phyloP scores from a whole-genome alignment of 257 asterid species.

The Handroanthus guayacan region DNA sequence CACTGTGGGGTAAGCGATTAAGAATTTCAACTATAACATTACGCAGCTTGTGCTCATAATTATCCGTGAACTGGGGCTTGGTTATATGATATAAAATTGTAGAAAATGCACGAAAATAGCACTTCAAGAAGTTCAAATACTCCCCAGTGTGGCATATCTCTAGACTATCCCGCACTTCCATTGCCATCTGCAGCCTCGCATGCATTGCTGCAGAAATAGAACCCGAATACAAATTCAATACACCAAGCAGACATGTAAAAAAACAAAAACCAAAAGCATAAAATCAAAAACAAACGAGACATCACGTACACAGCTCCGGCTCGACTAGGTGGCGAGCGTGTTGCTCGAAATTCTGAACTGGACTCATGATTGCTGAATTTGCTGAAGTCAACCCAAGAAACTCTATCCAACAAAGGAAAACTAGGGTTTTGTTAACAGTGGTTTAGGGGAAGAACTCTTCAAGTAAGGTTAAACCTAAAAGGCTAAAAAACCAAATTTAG shows the following conservation, averaged over 20 bases:
- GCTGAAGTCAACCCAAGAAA: slow-evolving; percentile 26
- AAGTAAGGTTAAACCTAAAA: not conserved
- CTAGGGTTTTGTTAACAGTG: slow-evolving; percentile 37
- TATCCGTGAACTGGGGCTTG: slow-evolving; percentile 88
- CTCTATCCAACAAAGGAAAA: not conserved
- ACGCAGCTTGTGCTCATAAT: slow-evolving; percentile 92
- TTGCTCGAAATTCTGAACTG: slow-evolving; percentile 94
- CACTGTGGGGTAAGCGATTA: slow-evolving; percentile 97
- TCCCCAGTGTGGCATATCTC: slow-evolving; percentile 99
- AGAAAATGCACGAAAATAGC: slow-evolving; percentile 94
- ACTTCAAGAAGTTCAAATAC: slow-evolving; percentile 86
- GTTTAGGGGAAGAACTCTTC: slow-evolving; percentile 3
- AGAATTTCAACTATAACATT: slow-evolving; percentile 89
- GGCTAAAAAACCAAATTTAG: slow-evolving; percentile 14
- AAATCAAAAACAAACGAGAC: not conserved
- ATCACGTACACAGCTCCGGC: slow-evolving; percentile 68
- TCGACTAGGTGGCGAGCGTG: slow-evolving; percentile 86
- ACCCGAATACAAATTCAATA: slow-evolving; percentile 19
- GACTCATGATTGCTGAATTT: slow-evolving; percentile 65
- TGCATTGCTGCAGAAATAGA: slow-evolving; percentile 69
- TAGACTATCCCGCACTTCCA: slow-evolving; percentile 98
- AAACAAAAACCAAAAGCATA: not conserved
- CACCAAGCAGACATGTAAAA: slow-evolving; percentile 7
- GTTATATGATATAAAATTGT: slow-evolving; percentile 73
- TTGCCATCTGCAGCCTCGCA: slow-evolving; percentile 88